Evolutionary conservation across 2,329 filamentous ascomycete species (phyloP), one percentile per base, ranked within the genome.

Genomic region (Colletotrichum abscissum): DNA sequence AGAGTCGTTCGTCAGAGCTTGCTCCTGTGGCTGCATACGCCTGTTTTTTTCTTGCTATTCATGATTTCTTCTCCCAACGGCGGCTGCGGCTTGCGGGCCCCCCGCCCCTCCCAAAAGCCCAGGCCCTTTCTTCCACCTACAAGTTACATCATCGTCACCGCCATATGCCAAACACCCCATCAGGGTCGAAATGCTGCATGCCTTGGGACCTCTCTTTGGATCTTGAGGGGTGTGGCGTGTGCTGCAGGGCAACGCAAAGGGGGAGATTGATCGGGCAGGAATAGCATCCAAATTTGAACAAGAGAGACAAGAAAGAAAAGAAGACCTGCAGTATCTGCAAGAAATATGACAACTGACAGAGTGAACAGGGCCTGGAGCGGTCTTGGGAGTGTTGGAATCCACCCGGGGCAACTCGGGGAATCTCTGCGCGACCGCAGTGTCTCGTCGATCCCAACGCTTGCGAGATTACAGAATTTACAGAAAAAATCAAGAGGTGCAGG

Each of bases 101-200:
- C 57, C 22, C 33, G 33, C 38, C 35, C 35, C n/a, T 26, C 35
- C 60, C 16, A 28, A 35, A 35, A 42, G 59, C 59, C 59, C 11
- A 38, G 24, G 52, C 52, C 52, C 52, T 26, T 22, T 52, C 38
- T 33, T 42, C 2, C 12, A 42, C 38, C 38, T 42, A 42, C 38
- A 42, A 49, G n/a, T 22, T 63, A 33, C 59, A 35, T 52, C 60
- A 54, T n/a, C 60, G 60, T 63, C 60, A 63, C 60, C 46, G 60
- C 60, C 60, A 52, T 63, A 54, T 63, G 60, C 42, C 60, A 54
- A 54, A 63, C 60, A 54, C 60, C 60, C 28, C 60, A 30, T 63
- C 46, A 54, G 42, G 46, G 46, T 54, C 60, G 60, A n/a, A 35
- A 35, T 28, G 38, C 35, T 63, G 60, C 60, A 63, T 30, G 46